Evolutionary conservation across 1,284 basidiomycete species (phyloP), one percentile per base, ranked within the genome.

Genomic region (Boletus smithii): DNA sequence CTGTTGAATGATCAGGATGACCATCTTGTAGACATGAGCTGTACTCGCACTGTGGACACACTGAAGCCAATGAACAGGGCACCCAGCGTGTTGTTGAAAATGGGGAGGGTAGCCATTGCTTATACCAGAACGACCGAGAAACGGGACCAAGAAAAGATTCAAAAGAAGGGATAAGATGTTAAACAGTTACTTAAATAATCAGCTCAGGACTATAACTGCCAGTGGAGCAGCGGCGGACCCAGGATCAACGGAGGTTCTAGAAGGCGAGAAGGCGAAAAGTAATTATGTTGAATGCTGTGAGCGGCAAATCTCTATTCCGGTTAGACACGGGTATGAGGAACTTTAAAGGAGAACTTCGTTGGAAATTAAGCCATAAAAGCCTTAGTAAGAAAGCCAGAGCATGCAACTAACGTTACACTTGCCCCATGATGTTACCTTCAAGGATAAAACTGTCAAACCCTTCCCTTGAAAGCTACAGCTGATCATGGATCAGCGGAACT

Each of bases 1-100:
- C 75, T 76, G 54, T 36, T 24, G 40, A 35, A 43, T 23, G 18
- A 40, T 49, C 13, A 46, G 48, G 27, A 1, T 17, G 26, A 20
- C 7, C 16, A 26, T 41, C 11, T 34, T 22, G 17, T 24, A 26
- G 18, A 33, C 22, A 34, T 24, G 20, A 45, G 16, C 4, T 65
- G 65, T 23, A 69, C 67, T 69, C 73, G 76, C 61, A 54, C 49
- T 49, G 47, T 44, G 35, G 81, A 79, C 16, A 73, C 59, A n/a
- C 70, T 71, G 61, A 82, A 81, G 41, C 83, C 82, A 48, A 81
- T 62, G 52, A 77, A 71, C 41, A 73, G 66, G 16, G 83, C 81
- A 39, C 82, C 82, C 8, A 85, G 70, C 1, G 81, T 84, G 55
- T 73, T 71, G 61, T 77, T 70, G 42, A 79, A 51, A 4, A 45